Conservation (phyloP, 2,329 filamentous ascomycete species). For the Pseudofabraea citricarpa region DNA sequence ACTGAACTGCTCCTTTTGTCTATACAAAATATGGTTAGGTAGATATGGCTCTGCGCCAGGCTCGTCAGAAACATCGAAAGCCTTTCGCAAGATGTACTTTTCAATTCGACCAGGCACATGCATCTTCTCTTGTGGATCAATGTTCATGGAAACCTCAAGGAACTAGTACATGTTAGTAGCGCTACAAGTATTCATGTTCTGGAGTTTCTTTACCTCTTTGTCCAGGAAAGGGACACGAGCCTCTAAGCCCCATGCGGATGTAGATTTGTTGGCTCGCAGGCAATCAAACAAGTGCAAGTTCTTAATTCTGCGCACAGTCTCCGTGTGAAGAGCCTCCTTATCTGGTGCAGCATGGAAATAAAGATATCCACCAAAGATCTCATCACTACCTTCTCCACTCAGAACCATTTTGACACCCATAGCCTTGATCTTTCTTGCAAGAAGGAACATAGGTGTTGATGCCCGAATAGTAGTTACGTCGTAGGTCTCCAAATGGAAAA, state of each 20-base stretch:
- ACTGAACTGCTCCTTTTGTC: slow-evolving; percentile 99
- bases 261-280: slow-evolving; percentile 97
- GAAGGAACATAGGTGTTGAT: slow-evolving; percentile 96
- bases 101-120: slow-evolving; percentile 63
- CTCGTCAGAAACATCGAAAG: slow-evolving; percentile 89
- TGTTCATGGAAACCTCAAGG: slow-evolving; percentile 86
- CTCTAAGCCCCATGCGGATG: slow-evolving; percentile 95
- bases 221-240: slow-evolving; percentile 97
- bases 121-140: slow-evolving; percentile 71
- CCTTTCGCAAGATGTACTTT: slow-evolving; percentile 97
- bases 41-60: slow-evolving; percentile 79
- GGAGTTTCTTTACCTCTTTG: slow-evolving; percentile 58
- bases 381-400: slow-evolving; percentile 92
- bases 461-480: slow-evolving; percentile 98
- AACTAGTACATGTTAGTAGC: slow-evolving; percentile 49
- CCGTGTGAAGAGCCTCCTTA: slow-evolving; percentile 89
- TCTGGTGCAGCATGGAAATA: slow-evolving; percentile 96
- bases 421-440: slow-evolving; percentile 98
- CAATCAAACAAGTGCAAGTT: slow-evolving; percentile 97
- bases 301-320: slow-evolving; percentile 91
- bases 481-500: slow-evolving; percentile 96
- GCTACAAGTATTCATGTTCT: background rate
- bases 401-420: slow-evolving; percentile 99
- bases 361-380: slow-evolving; percentile 97
- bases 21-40: slow-evolving; percentile 93